Evolutionary conservation across 2,329 filamentous ascomycete species (phyloP).

Genomic region (Sporothrix phasma): DNA sequence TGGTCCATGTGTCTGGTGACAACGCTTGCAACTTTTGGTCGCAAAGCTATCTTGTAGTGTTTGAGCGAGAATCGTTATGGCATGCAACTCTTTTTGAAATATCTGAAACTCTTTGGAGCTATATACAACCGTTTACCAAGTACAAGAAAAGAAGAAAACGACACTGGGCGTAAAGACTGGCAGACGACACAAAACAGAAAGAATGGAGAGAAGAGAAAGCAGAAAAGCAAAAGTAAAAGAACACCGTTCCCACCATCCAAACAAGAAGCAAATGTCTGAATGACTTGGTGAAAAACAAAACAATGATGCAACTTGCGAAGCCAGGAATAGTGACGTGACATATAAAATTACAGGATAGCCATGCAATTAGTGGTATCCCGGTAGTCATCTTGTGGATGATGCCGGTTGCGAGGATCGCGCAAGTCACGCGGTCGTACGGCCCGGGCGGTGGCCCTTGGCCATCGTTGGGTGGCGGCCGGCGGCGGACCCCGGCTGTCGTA

Average conservation of each 20-base stretch:
- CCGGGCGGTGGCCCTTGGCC: neutral
- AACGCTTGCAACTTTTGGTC: neutral
- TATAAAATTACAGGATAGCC: neutral
- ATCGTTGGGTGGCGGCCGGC: slow-evolving; percentile 9
- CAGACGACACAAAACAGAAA: neutral
- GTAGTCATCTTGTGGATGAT: slow-evolving; percentile 22
- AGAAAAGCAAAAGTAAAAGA: neutral
- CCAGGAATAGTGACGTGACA: neutral
- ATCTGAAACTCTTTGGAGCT: neutral
- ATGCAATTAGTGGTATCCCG: slow-evolving; percentile 15
- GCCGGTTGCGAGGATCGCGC: slow-evolving; percentile 16
- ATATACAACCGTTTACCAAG: neutral
- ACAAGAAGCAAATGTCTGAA: neutral
- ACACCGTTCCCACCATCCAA: neutral
- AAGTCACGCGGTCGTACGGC: slow-evolving; percentile 14
- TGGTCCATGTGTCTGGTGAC: too few species aligned
- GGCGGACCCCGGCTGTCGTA: slow-evolving; percentile 23
- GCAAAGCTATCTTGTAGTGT: neutral
- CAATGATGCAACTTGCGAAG: neutral
- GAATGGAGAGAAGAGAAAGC: neutral
- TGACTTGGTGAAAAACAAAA: neutral
- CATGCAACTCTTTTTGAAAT: too few species aligned
- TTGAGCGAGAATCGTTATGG: neutral
- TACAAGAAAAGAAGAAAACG: neutral
- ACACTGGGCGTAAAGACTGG: neutral